These are phyloP conservation scores for Thozetella sp. DNA, from an alignment of 495 filamentous ascomycete species.

Conservation along the genomic window DNA sequence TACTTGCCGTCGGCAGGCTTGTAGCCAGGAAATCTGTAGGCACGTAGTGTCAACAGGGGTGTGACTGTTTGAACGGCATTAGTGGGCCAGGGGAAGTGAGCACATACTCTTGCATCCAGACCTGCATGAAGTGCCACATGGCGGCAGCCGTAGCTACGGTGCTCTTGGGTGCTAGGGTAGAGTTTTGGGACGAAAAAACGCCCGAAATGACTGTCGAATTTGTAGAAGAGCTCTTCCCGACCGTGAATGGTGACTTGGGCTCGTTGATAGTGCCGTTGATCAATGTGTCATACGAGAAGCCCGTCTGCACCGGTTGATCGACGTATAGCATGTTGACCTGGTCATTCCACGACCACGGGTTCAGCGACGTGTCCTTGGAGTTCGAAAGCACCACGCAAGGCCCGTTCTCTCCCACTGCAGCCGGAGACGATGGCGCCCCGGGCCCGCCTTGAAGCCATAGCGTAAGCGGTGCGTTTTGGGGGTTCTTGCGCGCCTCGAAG, in stretches of 20 bases:
- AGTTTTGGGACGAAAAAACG: conserved; percentile 54
- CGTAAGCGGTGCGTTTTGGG: conserved; percentile 55
- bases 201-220: conserved; percentile 54
- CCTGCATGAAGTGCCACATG: conserved; percentile 70
- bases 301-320: conserved; percentile 60
- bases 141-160: conserved; percentile 60
- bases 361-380: conserved; percentile 27
- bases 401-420: conserved; percentile 59
- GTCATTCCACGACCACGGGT: conserved; percentile 63
- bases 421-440: conserved; percentile 59
- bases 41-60: no score
- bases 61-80: no score
- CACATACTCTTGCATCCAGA: conserved; percentile 44
- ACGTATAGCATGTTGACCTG: conserved; percentile 73
- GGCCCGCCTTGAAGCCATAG: conserved; percentile 70
- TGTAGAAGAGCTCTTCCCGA: conserved; percentile 20
- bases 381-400: conserved; percentile 49
- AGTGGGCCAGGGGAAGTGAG: conserved; percentile 39
- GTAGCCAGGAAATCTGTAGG: conserved; percentile 65
- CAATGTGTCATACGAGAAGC: conserved; percentile 50
- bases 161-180: conserved; percentile 55
- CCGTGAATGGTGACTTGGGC: conserved; percentile 9
- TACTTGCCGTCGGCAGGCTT: conserved; percentile 36
- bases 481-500: conserved; percentile 61
- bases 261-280: conserved; percentile 38